Base-by-base conservation (phyloP, 345 rosid species). In the Brassica juncea region DNA sequence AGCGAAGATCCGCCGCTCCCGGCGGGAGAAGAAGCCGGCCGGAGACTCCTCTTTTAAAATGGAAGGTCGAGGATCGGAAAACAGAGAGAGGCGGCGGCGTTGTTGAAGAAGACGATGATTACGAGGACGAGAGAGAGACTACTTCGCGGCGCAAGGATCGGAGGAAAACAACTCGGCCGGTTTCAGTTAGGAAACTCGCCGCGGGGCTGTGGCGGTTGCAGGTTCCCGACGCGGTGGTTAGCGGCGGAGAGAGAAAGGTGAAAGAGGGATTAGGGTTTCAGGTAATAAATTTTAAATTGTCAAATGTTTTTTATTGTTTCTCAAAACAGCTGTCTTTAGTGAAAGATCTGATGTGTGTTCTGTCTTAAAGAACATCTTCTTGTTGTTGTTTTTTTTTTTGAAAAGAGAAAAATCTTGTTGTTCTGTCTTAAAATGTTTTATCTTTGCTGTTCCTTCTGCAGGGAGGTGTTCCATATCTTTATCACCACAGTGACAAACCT, bases 141-240 rank as follows among this genome's bases (percentile, higher is more conserved):
- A 74, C 21, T 57, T 63, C 68, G 8, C 80, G 81, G 14, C 81
- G 86, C 1, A 78, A 87, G 72, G 84, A 84, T 71, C 77, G 81
- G 59, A 77, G 80, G 66, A 75, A 77, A 67, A 66, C 67, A 3
- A 80, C 78, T 0, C 68, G 66, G 2, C 74, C 75, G 0, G 89
- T 88, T 2, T 95, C 99, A 37, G 94, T 91, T 62, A 86, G 99
- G 89, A 95, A 88, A 86, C 89, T 95, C 12, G 97, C 93, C 4
- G 94, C 97, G 3, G 97, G 90, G 1, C 77, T 95, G 16, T 95
- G 99, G 99, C 68, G 97, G 85, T 66, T 95, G 83, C 97, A 89
- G 86, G 72, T 88, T 14, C 81, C 92, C 58, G 92, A 86, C 77
- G 54, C 80, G 9, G 84, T 57, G 62, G 65, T 73, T 0, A 78